Conservation (phyloP, 2,329 filamentous ascomycete species). For the Paecilomyces formosus region DNA sequence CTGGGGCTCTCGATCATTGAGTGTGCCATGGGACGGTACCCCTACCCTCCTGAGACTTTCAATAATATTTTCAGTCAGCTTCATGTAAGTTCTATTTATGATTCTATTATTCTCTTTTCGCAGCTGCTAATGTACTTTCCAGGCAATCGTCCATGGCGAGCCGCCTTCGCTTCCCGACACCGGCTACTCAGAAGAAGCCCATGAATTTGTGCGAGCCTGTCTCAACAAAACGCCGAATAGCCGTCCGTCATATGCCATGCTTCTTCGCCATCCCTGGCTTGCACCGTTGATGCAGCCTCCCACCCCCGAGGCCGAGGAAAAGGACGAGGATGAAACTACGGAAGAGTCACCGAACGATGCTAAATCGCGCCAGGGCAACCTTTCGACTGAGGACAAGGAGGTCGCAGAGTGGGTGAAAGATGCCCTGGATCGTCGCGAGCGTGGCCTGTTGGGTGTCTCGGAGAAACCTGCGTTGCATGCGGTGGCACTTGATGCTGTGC, state of each 20-base stretch:
- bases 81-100: conserved; percentile 57
- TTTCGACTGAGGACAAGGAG: conserved; percentile 62
- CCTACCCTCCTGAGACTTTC: conserved; percentile 94
- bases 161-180: conserved; percentile 76
- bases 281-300: conserved; percentile 65
- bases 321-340: background rate
- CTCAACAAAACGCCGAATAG: conserved; percentile 88
- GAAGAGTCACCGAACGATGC: conserved; percentile 13
- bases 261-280: conserved; percentile 87
- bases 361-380: conserved; percentile 24
- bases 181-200: conserved; percentile 70
- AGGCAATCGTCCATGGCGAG: conserved; percentile 98
- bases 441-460: conserved; percentile 47
- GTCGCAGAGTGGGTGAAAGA: conserved; percentile 77
- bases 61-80: conserved; percentile 98
- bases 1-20: conserved; percentile 91
- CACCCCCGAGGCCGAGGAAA: conserved; percentile 47
- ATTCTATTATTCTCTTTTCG: conserved; percentile 1
- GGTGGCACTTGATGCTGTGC: conserved; percentile 69
- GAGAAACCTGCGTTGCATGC: conserved; percentile 79
- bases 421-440: conserved; percentile 60
- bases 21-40: conserved; percentile 88
- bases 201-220: conserved; percentile 81
- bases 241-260: conserved; percentile 86
- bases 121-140: conserved; percentile 11